phyloP scores from a whole-genome alignment of 78 protist genomes.

The Creolimax fragrantissima region DNA sequence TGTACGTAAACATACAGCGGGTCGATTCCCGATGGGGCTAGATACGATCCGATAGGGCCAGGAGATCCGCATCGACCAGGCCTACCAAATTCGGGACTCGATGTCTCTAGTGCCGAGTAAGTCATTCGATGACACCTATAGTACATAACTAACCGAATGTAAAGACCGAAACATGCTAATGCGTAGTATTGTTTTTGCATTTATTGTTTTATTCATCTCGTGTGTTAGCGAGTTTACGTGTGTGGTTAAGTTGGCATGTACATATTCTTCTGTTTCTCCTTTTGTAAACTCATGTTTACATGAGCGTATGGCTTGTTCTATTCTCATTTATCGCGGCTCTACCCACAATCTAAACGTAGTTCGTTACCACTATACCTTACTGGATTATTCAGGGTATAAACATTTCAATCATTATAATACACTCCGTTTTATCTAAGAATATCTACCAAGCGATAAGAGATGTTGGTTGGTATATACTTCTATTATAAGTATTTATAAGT shows the following conservation, averaged over 20 bases:
- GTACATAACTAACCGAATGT: too few species aligned
- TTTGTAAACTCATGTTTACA: neutral
- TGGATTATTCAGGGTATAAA: neutral
- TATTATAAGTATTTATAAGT: neutral
- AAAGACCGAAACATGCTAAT: neutral
- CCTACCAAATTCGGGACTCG: neutral
- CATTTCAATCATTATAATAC: neutral
- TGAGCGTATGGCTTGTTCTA: neutral
- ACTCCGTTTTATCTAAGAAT: neutral
- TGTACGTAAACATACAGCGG: too few species aligned
- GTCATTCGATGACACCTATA: too few species aligned
- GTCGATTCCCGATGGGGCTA: neutral
- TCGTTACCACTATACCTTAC: neutral
- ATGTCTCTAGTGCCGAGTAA: neutral
- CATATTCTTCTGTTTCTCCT: neutral
- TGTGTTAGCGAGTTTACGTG: neutral
- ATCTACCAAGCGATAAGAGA: neutral
- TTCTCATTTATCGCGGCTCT: too few species aligned
- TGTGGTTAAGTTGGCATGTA: neutral
- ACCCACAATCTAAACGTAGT: neutral
- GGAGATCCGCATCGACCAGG: neutral
- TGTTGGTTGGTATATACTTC: neutral
- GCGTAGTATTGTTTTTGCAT: neutral
- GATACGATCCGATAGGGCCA: neutral
- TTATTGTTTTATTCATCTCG: neutral